Evolutionary conservation across 2,329 filamentous ascomycete species (phyloP).

Genomic region (Ascochyta pisi): DNA sequence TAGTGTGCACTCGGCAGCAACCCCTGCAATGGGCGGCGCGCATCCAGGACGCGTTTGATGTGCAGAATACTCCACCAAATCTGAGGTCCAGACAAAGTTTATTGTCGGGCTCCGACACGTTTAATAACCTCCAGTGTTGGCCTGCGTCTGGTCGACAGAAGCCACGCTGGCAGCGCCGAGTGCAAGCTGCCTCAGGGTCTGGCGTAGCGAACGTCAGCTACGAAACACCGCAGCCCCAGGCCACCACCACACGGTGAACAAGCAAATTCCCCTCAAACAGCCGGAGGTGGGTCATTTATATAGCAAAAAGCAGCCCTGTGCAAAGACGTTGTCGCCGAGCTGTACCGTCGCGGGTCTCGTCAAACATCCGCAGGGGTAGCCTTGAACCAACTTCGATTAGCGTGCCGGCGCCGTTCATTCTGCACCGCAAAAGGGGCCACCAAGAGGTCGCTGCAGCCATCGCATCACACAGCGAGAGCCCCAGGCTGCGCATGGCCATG

Average conservation of each 20-base stretch:
- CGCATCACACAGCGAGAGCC: slow-evolving; percentile 36
- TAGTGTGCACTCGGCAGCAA: slow-evolving; percentile 8
- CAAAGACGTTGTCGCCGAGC: slow-evolving; percentile 20
- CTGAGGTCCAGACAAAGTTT: slow-evolving; percentile 14
- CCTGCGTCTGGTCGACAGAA: slow-evolving; percentile 9
- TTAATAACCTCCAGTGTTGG: slow-evolving; percentile 4
- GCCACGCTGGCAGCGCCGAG: not conserved
- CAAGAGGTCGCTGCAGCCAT: slow-evolving; percentile 33
- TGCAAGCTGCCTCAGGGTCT: slow-evolving; percentile 9
- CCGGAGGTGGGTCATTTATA: slow-evolving; percentile 14
- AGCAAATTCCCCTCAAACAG: slow-evolving; percentile 11
- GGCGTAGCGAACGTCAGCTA: not conserved
- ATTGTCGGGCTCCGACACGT: slow-evolving; percentile 10
- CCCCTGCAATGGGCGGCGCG: slow-evolving; percentile 4
- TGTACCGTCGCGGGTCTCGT: slow-evolving; percentile 21
- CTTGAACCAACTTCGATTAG: slow-evolving; percentile 18
- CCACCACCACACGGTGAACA: slow-evolving; percentile 2
- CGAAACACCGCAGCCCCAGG: slow-evolving; percentile 11
- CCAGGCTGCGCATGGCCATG: slow-evolving; percentile 36
- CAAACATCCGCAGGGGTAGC: slow-evolving; percentile 27
- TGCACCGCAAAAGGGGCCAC: slow-evolving; percentile 42
- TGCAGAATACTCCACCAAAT: slow-evolving; percentile 7
- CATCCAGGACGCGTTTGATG: slow-evolving; percentile 2
- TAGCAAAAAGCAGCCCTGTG: slow-evolving; percentile 16
- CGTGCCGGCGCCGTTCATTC: slow-evolving; percentile 29